A percentile compares a stretch with the other conserved stretches of the same genome.
Evolutionary conservation across 1,139 yeast species (phyloP).

Genomic region (Pichia cactophila): DNA sequence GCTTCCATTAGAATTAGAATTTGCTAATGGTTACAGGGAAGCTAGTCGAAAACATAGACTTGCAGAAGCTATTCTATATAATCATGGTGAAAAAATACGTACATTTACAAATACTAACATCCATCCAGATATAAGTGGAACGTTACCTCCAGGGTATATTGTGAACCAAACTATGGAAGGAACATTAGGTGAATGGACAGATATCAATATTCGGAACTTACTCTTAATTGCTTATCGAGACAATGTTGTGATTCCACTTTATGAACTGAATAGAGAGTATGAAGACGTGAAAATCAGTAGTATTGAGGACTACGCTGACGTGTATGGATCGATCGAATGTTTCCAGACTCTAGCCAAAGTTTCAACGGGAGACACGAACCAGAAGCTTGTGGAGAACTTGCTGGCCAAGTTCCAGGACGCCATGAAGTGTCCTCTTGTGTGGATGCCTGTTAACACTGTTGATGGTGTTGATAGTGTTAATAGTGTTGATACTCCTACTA

Average conservation of each 20-base stretch:
- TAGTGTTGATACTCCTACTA: no score
- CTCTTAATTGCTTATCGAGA: conserved; percentile 41
- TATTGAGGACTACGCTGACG: conserved; percentile 5
- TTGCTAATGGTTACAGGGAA: conserved; percentile 8
- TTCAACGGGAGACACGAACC: conserved; percentile 45
- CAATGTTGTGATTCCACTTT: conserved; percentile 40
- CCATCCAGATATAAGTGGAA: conserved; percentile 12
- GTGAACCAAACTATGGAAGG: conserved; percentile 2
- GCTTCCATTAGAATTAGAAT: conserved; percentile 49
- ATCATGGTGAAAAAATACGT: conserved; percentile 7
- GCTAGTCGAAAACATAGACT: conserved; percentile 7
- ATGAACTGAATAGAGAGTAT: conserved; percentile 31
- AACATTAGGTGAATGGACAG: conserved; percentile 14
- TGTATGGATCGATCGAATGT: conserved; percentile 35
- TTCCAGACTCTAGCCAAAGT: conserved; percentile 46
- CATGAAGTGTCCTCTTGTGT: conserved; percentile 8
- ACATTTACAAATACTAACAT: conserved; percentile 13
- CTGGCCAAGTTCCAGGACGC: conserved; percentile 21
- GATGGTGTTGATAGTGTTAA: background rate
- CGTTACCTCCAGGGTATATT: background rate
- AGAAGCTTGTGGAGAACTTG: conserved; percentile 43
- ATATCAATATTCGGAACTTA: conserved; percentile 18
- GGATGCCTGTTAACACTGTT: background rate
- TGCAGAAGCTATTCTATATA: conserved; percentile 10
- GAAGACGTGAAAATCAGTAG: conserved; percentile 13